phyloP scores from a whole-genome alignment of 1,284 basidiomycete genomes.

The Tausonia pullulans region DNA sequence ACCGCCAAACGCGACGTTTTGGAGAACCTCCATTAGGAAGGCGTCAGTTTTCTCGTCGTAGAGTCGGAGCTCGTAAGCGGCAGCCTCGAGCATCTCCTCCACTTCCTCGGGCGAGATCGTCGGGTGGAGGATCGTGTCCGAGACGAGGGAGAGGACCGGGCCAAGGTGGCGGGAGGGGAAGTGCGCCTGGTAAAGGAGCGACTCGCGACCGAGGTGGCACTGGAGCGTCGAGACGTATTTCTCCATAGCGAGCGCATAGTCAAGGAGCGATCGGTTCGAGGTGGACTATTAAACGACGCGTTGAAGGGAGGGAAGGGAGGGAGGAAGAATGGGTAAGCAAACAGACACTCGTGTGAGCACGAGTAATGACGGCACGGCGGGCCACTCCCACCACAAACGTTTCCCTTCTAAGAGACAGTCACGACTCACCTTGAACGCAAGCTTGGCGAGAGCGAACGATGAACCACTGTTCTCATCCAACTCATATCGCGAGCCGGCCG shows the following conservation, averaged over 20 bases:
- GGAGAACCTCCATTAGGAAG: constrained; percentile 37
- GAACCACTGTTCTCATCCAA: constrained; percentile 61
- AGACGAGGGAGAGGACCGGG: constrained; percentile 72
- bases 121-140: constrained; percentile 80
- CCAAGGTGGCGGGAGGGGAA: constrained; percentile 79
- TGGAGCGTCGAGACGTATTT: constrained; percentile 69
- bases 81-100: constrained; percentile 54
- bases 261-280: constrained; percentile 7
- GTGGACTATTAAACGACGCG: neutral
- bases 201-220: constrained; percentile 82
- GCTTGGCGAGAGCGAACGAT: constrained; percentile 83
- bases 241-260: constrained; percentile 15
- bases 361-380: neutral
- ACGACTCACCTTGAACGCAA: constrained; percentile 81
- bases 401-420: neutral
- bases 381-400: neutral
- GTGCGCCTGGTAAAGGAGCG: constrained; percentile 96
- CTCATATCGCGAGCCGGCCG: constrained; percentile 91
- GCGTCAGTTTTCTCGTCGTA: constrained; percentile 35
- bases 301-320: neutral
- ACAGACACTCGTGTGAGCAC: neutral
- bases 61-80: constrained; percentile 68
- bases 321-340: neutral
- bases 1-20: constrained; percentile 32
- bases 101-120: constrained; percentile 69